phyloP scores from a whole-genome alignment of 2,329 filamentous ascomycete genomes.

The Colletotrichum sp. region DNA sequence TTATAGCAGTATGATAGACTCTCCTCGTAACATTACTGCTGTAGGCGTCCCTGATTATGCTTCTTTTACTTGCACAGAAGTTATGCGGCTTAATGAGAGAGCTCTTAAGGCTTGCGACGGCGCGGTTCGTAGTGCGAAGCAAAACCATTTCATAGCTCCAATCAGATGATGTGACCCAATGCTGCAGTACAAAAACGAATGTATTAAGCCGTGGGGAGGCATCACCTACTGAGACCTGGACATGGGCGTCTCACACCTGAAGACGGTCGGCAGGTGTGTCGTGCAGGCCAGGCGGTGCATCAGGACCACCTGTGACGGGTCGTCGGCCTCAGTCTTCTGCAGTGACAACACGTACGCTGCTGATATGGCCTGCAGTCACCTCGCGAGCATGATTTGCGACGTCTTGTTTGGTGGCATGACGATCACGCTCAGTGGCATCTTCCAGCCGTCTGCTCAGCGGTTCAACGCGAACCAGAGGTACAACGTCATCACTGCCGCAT shows the following conservation, averaged over 20 bases:
- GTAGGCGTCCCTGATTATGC: too few species aligned
- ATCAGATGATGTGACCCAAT: accelerated
- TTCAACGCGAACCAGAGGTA: not conserved
- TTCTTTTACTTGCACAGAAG: not conserved
- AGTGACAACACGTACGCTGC: not conserved
- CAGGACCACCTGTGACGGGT: not conserved
- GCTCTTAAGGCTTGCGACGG: not conserved
- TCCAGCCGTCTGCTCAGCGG: not conserved
- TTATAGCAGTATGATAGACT: not conserved
- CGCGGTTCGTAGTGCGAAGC: not conserved
- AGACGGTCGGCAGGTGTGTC: not conserved
- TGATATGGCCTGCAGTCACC: not conserved
- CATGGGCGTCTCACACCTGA: not conserved
- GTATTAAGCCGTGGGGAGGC: not conserved
- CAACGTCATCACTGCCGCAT: not conserved
- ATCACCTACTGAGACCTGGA: not conserved
- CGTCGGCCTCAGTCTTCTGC: not conserved
- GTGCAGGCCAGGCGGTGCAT: not conserved
- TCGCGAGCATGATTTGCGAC: not conserved
- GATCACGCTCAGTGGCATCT: not conserved
- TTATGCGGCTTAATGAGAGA: not conserved
- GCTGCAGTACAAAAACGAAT: not conserved
- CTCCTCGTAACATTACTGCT: accelerated
- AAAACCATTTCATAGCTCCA: accelerated
- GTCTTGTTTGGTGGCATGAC: not conserved